Base-by-base conservation (phyloP, 495 filamentous ascomycete genomes). In the Neurospora sp. region DNA sequence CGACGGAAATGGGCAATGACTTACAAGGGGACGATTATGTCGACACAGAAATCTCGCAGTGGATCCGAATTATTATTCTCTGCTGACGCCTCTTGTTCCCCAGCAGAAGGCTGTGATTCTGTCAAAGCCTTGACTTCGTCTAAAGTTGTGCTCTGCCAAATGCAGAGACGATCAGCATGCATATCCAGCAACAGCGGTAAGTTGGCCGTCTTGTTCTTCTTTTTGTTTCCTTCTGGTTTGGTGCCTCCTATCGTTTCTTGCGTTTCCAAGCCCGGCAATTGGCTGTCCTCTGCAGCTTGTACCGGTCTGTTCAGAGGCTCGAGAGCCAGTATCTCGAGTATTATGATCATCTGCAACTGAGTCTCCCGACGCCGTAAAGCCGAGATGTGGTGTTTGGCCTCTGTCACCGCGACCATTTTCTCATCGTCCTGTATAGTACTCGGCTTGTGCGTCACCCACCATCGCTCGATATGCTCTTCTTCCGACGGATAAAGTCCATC, bases 11-110 rank as follows among this genome's bases (percentile, higher is more conserved):
- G 35, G 39, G 12, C 12, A 1, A 69, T 42, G 27, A 82, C 89
- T 88, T 85, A 92, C 90, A 99, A 98, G 66, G 96, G 95, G 46
- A 96, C 83, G 77, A 99, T 90, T 70, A 99, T 93, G 81, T 98
- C 95, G 3, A 94, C 88, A 79, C 94, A 98, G 77, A 98, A 99
- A 78, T 94, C 85, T 70, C 83, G 81, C 12, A 85, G 73, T 23
- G 79, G 82, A 46, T 85, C 84, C 2, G 82, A 81, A 59, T 79
- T 79, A 39, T 73, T 74, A 72, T 77, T 80, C 18, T 78, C 76
- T 23, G 79, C 69, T 23, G 74, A 78, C 10, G 74, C 77, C 11
- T 81, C 81, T 4, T 78, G 66, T 27, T 81, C 81, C 31, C 78
- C 73, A 6, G 75, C 73, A 4, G 73, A 66, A 10, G 73, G 40